Evolutionary conservation across 2,329 filamentous ascomycete genomes (phyloP).

Genomic region (Hymenoscyphus infarciens): DNA sequence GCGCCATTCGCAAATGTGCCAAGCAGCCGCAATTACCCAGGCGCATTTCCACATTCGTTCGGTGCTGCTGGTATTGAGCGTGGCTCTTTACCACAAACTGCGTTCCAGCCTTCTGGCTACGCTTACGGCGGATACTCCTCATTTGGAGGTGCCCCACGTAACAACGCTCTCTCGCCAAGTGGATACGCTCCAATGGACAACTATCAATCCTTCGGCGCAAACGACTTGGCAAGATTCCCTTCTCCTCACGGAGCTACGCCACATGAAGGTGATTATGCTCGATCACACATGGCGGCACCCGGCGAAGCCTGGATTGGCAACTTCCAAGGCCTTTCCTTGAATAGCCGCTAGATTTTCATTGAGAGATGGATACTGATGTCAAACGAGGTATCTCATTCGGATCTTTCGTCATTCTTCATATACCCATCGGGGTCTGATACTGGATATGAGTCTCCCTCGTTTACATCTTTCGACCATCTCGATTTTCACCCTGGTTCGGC

Average conservation of each 20-base stretch:
- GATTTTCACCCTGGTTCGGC: not conserved
- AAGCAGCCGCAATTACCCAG: conserved; percentile 31
- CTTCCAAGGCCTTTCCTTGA: conserved; percentile 71
- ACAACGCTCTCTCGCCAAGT: conserved; percentile 32
- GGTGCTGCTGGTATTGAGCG: conserved; percentile 39
- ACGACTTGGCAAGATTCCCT: conserved; percentile 44
- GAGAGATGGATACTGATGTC: not conserved
- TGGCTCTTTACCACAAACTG: conserved; percentile 38
- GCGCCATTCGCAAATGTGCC: conserved; percentile 26
- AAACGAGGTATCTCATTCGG: not conserved
- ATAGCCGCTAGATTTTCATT: conserved; percentile 36
- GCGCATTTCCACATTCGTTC: conserved; percentile 45
- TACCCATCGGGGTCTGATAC: not conserved
- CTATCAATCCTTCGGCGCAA: conserved; percentile 37
- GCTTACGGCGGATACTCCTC: conserved; percentile 40
- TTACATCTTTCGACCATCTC: not conserved
- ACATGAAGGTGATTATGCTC: conserved; percentile 42
- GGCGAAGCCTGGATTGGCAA: conserved; percentile 54
- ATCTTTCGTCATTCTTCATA: not conserved
- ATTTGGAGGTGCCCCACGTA: conserved; percentile 42
- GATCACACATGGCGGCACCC: conserved; percentile 40
- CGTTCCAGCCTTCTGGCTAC: conserved; percentile 40
- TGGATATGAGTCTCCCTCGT: not conserved
- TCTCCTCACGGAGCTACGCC: conserved; percentile 38
- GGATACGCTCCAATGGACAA: conserved; percentile 41